Percentiles rank a stretch among this genome's conserved stretches.
These are phyloP conservation scores for Pestalotiopsis sp. DNA, from an alignment of 2,329 filamentous ascomycete genomes.

Conservation along the genomic window DNA sequence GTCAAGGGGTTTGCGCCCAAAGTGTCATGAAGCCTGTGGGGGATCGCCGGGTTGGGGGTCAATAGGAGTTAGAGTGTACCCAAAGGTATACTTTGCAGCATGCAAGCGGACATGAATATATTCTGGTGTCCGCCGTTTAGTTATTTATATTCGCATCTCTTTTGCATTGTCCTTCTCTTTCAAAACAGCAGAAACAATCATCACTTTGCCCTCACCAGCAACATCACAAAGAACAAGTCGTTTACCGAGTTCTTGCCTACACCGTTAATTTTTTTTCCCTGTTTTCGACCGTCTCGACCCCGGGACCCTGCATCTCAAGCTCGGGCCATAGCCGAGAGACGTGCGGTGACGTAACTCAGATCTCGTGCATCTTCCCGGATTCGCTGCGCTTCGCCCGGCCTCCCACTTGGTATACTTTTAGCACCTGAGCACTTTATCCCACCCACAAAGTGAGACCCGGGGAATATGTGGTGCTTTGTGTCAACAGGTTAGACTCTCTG, in stretches of 20 bases:
- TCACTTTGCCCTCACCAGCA: neutral
- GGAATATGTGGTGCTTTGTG: constrained; percentile 12
- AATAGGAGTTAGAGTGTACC: neutral
- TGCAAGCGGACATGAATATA: neutral
- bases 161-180: neutral
- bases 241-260: neutral
- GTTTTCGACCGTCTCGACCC: constrained; percentile 10
- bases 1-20: constrained; percentile 4
- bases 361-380: constrained; percentile 7
- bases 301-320: constrained; percentile 12
- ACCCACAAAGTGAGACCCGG: constrained; percentile 4
- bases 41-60: neutral
- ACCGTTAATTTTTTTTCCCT: constrained; percentile 5
- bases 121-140: neutral
- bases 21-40: constrained; percentile 3
- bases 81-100: neutral
- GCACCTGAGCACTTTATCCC: constrained; percentile 1
- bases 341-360: constrained; percentile 7
- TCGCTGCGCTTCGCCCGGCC: neutral
- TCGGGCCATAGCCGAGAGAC: constrained; percentile 7
- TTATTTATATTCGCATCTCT: neutral
- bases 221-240: neutral
- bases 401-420: constrained; percentile 7
- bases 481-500: constrained; percentile 13
- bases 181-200: neutral